Percentiles rank a stretch among this genome's conserved stretches.
Conservation (phyloP, 192 early-diverging fungal genomes). For the Podila minutissima region DNA sequence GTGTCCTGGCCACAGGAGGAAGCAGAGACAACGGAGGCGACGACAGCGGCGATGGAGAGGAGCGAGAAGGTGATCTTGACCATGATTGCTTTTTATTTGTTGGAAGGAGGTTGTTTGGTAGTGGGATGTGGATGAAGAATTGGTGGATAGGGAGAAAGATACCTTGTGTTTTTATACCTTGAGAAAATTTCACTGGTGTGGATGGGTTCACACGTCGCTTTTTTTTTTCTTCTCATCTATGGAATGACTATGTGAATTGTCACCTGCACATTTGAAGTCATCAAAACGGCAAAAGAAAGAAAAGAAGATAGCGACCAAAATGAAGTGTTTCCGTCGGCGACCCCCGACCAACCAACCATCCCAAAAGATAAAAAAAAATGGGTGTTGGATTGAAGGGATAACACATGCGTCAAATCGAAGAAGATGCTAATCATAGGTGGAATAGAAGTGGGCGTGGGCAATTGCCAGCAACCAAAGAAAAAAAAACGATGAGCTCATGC, state of each 20-base stretch:
- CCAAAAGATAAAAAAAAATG: neutral
- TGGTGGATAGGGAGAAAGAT: neutral
- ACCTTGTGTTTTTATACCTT: slow-evolving; percentile 8
- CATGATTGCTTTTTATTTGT: slow-evolving; percentile 6
- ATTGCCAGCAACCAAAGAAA: neutral
- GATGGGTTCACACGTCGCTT: neutral
- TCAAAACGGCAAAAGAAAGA: neutral
- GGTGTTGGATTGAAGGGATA: neutral
- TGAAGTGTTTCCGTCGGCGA: neutral
- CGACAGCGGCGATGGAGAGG: slow-evolving; percentile 10
- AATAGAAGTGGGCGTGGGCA: neutral
- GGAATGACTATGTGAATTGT: slow-evolving; percentile 1
- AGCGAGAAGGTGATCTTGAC: slow-evolving; percentile 21
- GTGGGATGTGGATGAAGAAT: slow-evolving; percentile 7
- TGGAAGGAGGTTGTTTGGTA: slow-evolving; percentile 6
- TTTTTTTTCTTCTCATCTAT: slow-evolving; percentile 8
- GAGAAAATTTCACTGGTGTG: neutral
- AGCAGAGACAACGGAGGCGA: slow-evolving; percentile 14
- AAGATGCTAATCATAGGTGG: neutral
- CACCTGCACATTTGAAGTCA: neutral
- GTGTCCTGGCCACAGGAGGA: slow-evolving; percentile 2
- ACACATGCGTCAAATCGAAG: neutral
- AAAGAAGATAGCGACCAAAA: neutral
- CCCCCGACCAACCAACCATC: neutral
- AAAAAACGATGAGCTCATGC: neutral